phyloP scores from a whole-genome alignment of 2,329 filamentous ascomycete genomes.

The Microsporum ferrugineum region DNA sequence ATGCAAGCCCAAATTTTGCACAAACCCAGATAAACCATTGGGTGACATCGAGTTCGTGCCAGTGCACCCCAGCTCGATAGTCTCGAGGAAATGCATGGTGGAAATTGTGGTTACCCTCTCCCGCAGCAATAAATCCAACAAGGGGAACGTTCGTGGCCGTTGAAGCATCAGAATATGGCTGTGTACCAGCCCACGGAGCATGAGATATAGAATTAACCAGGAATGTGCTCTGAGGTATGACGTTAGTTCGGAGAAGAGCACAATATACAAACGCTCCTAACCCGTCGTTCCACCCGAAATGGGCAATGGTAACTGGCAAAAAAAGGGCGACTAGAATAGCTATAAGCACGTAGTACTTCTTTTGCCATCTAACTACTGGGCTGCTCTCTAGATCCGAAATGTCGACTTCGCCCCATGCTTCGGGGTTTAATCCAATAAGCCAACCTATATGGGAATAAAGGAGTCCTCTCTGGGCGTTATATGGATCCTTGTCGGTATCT shows the following conservation, averaged over 20 bases:
- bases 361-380: not conserved
- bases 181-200: not conserved
- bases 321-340: not conserved
- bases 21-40: not conserved
- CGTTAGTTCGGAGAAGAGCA: not conserved
- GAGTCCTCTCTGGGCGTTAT: not conserved
- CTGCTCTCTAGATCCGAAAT: not conserved
- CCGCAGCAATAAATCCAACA: not conserved
- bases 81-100: not conserved
- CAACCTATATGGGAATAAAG: not conserved
- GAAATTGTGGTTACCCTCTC: not conserved
- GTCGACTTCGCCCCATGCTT: not conserved
- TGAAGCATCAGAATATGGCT: not conserved
- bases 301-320: not conserved
- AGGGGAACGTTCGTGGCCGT: not conserved
- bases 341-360: not conserved
- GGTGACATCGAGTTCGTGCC: not conserved
- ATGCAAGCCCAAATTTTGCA: not conserved
- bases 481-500: not conserved
- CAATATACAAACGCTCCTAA: not conserved
- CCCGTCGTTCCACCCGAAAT: not conserved
- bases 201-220: not conserved
- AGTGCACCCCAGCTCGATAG: not conserved
- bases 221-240: not conserved
- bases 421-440: not conserved